Evolutionary conservation across 495 filamentous ascomycete species (phyloP), one percentile per base, ranked within the genome.

Genomic region (Friedmanniomyces endolithicus): DNA sequence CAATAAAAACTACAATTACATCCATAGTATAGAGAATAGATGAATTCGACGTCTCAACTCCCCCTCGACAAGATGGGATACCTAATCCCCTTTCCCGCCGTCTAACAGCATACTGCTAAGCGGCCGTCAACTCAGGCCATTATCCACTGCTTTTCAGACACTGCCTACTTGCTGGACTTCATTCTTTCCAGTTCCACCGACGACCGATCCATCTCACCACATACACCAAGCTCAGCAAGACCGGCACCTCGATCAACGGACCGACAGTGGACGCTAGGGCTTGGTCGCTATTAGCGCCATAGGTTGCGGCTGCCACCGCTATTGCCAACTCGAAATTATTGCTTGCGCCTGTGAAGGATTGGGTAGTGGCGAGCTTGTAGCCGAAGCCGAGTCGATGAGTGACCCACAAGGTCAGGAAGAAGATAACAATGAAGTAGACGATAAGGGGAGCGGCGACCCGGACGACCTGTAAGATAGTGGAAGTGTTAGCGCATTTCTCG

Each of bases 311-410:
- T 1, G 86, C 89, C 1, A 96, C 89, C 1, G 90, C 90, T 69
- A 96, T 94, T 0, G 90, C 90, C 19, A 95, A 69, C 72, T 95
- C 90, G 62, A 96, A 95, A 62, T 95, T 95, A 58, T 96, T 96
- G 65, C 88, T 95, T 2, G 90, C 90, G 6, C 89, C 90, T 0
- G 90, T 95, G 60, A 95, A 92, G 62, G 86, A 87, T 70, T 95
- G 90, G 11, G 90, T 94, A 11, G 78, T 75, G 1, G 78, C 76
- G 1, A 89, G 62, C 44, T 70, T 71, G 63, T 95, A 95, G 0
- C 80, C 79, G 61, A 92, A 90, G 0, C 87, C 85, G 25, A 66
- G 58, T n/a, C 65, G 64, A 54, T 61, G 63, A 50, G 63, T 68
- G 27, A 64, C 51, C 19, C 48, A 61, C 25, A 63, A 57, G 14